Percentiles rank a stretch among this genome's conserved stretches.
phyloP scores from a whole-genome alignment of 2,329 filamentous ascomycete species.

The Nemania serpens region DNA sequence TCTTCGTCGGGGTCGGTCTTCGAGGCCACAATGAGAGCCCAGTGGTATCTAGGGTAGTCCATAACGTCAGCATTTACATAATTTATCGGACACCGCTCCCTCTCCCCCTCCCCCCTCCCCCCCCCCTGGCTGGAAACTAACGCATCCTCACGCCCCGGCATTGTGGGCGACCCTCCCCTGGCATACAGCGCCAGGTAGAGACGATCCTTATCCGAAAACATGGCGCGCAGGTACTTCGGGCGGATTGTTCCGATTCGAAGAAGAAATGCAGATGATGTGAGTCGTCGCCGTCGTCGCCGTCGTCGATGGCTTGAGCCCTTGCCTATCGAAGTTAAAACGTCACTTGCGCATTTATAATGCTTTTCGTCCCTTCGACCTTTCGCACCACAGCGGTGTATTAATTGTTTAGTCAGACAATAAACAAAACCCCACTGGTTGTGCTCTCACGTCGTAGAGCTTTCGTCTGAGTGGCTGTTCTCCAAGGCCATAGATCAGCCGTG shows the following conservation, averaged over 20 bases:
- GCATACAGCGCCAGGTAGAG: slow-evolving; percentile 33
- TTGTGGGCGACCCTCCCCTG: slow-evolving; percentile 23
- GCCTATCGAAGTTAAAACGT: neutral
- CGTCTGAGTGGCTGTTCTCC: neutral
- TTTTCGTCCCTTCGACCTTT: neutral
- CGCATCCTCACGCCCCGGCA: slow-evolving; percentile 32
- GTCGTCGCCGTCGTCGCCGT: no score
- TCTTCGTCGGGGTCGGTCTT: slow-evolving; percentile 37
- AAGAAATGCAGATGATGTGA: neutral
- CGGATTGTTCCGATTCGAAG: neutral
- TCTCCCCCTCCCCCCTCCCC: no score
- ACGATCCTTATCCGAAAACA: slow-evolving; percentile 27
- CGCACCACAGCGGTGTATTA: neutral
- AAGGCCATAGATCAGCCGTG: neutral
- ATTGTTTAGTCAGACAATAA: neutral
- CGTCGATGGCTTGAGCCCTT: neutral
- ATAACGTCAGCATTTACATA: neutral
- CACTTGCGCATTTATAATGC: neutral
- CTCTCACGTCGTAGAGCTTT: neutral
- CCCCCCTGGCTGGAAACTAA: slow-evolving; percentile 2
- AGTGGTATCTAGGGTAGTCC: slow-evolving; percentile 42
- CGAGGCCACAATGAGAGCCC: slow-evolving; percentile 45
- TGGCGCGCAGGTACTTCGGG: no score
- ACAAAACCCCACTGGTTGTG: neutral
- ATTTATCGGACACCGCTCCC: neutral